Evolutionary conservation across 495 filamentous ascomycete genomes (phyloP).

Genomic region (Letharia columbiana): DNA sequence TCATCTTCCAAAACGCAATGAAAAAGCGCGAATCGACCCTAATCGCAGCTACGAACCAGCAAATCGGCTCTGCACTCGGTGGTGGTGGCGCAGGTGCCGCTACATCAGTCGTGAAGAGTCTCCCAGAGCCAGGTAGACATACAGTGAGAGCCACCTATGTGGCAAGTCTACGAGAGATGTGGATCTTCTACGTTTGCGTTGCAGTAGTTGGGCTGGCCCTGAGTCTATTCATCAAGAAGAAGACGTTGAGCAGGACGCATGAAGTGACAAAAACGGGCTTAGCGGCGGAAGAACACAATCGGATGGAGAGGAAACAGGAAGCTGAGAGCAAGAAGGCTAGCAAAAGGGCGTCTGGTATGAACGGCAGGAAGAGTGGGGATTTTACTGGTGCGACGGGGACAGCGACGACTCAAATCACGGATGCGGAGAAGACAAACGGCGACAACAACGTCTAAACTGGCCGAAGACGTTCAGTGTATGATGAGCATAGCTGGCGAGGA

Average conservation of each 20-base stretch:
- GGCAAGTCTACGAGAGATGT: slow-evolving; percentile 54
- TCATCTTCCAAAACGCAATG: slow-evolving; percentile 51
- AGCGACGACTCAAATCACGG: neutral
- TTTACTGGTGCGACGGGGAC: neutral
- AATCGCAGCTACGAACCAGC: slow-evolving; percentile 26
- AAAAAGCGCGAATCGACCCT: slow-evolving; percentile 35
- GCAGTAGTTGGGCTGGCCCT: slow-evolving; percentile 46
- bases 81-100: slow-evolving; percentile 49
- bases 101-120: slow-evolving; percentile 44
- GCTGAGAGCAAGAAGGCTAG: neutral
- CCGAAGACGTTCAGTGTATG: neutral
- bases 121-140: slow-evolving; percentile 39
- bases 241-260: slow-evolving; percentile 51
- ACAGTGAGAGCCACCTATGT: slow-evolving; percentile 49
- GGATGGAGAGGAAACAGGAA: slow-evolving; percentile 27
- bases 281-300: slow-evolving; percentile 40
- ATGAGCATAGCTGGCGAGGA: neutral
- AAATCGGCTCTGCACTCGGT: slow-evolving; percentile 23
- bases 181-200: slow-evolving; percentile 54
- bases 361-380: neutral
- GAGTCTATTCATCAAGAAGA: slow-evolving; percentile 46
- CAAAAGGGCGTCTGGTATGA: neutral
- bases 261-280: slow-evolving; percentile 56
- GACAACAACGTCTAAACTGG: neutral
- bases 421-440: neutral